Conservation (phyloP, 2,329 filamentous ascomycete genomes). For the Sporothrix euskadiensis region DNA sequence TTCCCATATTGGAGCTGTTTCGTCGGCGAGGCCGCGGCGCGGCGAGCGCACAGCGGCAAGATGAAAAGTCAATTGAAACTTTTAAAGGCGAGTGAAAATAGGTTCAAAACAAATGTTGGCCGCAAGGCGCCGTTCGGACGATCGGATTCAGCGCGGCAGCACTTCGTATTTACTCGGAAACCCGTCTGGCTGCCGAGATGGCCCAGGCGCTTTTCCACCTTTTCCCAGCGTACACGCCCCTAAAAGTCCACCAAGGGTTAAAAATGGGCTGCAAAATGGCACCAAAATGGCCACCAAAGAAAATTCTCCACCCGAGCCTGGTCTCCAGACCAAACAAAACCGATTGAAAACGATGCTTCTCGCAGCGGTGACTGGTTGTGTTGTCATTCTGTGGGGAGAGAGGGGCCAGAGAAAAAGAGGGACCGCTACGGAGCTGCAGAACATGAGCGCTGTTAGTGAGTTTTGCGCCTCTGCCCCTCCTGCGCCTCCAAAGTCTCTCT, state of each 20-base stretch:
- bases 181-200: constrained; percentile 31
- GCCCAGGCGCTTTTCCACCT: not conserved
- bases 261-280: not conserved
- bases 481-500: not conserved
- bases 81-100: too few relatives aligned
- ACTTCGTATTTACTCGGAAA: constrained; percentile 35
- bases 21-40: constrained; percentile 7
- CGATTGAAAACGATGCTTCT: constrained; percentile 24
- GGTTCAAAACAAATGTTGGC: too few relatives aligned
- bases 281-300: constrained; percentile 18
- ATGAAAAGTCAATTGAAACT: too few relatives aligned
- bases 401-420: not conserved
- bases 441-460: not conserved
- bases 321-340: constrained; percentile 33
- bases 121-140: constrained; percentile 27
- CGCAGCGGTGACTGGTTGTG: constrained; percentile 12
- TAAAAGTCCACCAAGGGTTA: not conserved
- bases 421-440: not conserved
- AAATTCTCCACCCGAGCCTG: not conserved
- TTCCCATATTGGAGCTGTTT: not conserved
- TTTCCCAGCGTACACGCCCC: not conserved
- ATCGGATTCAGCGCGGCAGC: constrained; percentile 30
- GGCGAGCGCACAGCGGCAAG: not conserved
- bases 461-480: not conserved
- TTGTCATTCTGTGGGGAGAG: not conserved